Base-by-base conservation (phyloP, 495 filamentous ascomycete genomes). In the Aspergillus nanangensis region DNA sequence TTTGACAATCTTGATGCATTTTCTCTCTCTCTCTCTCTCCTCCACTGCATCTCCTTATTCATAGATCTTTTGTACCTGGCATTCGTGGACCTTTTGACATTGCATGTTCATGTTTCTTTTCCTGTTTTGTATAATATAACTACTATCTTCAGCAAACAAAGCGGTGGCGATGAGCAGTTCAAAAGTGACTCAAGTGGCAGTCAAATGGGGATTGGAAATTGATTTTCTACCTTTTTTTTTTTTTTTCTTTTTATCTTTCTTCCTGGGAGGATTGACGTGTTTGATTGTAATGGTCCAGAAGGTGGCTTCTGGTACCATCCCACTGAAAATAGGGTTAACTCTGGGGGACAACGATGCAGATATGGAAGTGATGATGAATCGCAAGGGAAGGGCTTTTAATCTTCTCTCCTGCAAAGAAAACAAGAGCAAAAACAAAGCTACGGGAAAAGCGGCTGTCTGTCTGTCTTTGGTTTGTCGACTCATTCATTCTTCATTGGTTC, bases 41-140 rank as follows among this genome's bases (percentile, higher is more conserved):
- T n/a, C n/a, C n/a, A n/a, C n/a, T n/a, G n/a, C n/a, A n/a, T n/a
- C n/a, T 11, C 19, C 42, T 20, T 23, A 21, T 23, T 41, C 19
- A 32, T 38, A 31, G 34, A 40, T 32, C 24, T 21, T 40, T 31
- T 18, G 20, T 35, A 41, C 35, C 23, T 43, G 38, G 25, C 44
- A 38, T 45, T 38, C 43, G 22, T 45, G n/a, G n/a, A 29, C 25
- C 25, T 11, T 29, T 45, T 36, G 38, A 13, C 48, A 39, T 36
- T 33, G 36, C 45, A 45, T 43, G 24, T 48, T 53, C 48, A 38
- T 38, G 39, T 46, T 57, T 48, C 46, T 51, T 54, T 38, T 44
- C 45, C 34, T 45, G 38, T 51, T 50, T 50, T 58, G 52, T 59
- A 55, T 53, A 55, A 50, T 58, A 59, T 45, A 41, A 33, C 35